Conservation (phyloP, 208 protist species). For the Leishmania arabica region DNA sequence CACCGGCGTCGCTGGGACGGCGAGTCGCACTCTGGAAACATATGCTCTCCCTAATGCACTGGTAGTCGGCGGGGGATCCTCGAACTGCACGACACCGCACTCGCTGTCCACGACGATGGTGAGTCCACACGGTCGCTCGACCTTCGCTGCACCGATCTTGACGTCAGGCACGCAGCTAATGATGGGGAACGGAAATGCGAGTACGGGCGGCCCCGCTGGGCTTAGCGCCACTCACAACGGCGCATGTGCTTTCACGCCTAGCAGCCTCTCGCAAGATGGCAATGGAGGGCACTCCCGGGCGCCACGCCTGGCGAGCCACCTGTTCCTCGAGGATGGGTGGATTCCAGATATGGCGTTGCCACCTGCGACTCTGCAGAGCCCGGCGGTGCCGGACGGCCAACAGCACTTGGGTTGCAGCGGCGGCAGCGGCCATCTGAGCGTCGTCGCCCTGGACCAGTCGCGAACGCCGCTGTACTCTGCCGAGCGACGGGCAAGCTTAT, state of each 20-base stretch:
- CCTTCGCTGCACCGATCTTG: conserved; percentile 1
- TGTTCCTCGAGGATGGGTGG: conserved; percentile 14
- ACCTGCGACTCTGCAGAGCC: conserved; percentile 15
- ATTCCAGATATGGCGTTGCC: conserved; percentile 6
- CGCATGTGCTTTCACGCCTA: not conserved
- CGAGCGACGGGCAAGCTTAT: conserved; percentile 15
- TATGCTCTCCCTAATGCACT: conserved; percentile 16
- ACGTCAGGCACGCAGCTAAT: not conserved
- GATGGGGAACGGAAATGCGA: not conserved
- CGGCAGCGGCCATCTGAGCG: conserved; percentile 9
- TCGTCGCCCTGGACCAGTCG: conserved; percentile 8
- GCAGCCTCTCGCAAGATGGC: conserved; percentile 1
- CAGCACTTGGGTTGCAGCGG: conserved; percentile 2
- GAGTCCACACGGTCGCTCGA: conserved; percentile 4
- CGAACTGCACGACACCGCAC: conserved; percentile 1
- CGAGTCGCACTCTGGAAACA: conserved; percentile 2
- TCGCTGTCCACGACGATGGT: conserved; percentile 4
- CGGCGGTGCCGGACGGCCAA: conserved; percentile 11
- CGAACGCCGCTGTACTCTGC: conserved; percentile 15
- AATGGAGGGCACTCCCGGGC: not conserved
- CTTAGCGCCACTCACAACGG: not conserved
- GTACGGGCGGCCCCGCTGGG: not conserved
- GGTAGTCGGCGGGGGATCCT: conserved; percentile 2
- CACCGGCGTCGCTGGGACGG: not conserved
- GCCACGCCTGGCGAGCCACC: conserved; percentile 30